phyloP scores from a whole-genome alignment of 148 eudicot genomes.

The Silene uniflora region DNA sequence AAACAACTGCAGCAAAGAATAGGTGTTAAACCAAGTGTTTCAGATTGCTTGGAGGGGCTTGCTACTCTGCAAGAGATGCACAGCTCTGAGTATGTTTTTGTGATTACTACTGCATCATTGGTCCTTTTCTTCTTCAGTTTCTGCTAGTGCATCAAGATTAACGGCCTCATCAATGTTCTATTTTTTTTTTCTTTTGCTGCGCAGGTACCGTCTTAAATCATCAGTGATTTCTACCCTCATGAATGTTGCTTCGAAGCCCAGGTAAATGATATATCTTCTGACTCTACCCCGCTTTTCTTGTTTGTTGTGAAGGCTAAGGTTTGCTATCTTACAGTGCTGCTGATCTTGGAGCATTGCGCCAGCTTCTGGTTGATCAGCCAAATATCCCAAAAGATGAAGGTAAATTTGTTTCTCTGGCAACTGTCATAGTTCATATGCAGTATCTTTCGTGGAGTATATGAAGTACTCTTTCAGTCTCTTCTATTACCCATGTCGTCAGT shows the following conservation, averaged over 20 bases:
- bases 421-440: not conserved
- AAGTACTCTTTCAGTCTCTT: not conserved
- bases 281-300: not conserved
- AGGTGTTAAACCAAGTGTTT: slow-evolving; percentile 75
- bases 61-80: slow-evolving; percentile 69
- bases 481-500: not conserved
- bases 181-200: slow-evolving; percentile 9
- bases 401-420: slow-evolving; percentile 18
- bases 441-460: not conserved
- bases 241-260: slow-evolving; percentile 44
- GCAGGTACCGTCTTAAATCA: slow-evolving; percentile 63
- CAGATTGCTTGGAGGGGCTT: slow-evolving; percentile 82
- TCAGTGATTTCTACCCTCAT: slow-evolving; percentile 57
- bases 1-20: slow-evolving; percentile 56
- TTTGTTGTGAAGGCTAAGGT: slow-evolving; percentile 1
- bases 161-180: not conserved
- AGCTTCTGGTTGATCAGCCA: slow-evolving; percentile 85
- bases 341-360: slow-evolving; percentile 65
- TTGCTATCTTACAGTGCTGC: slow-evolving; percentile 33
- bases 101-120: not conserved
- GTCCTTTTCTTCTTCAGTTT: not conserved
- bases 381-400: slow-evolving; percentile 79
- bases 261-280: slow-evolving; percentile 25
- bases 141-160: not conserved
- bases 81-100: slow-evolving; percentile 60